These are phyloP conservation scores for Achaetomiella virescens DNA, from an alignment of 495 filamentous ascomycete species.

Conservation along the genomic window DNA sequence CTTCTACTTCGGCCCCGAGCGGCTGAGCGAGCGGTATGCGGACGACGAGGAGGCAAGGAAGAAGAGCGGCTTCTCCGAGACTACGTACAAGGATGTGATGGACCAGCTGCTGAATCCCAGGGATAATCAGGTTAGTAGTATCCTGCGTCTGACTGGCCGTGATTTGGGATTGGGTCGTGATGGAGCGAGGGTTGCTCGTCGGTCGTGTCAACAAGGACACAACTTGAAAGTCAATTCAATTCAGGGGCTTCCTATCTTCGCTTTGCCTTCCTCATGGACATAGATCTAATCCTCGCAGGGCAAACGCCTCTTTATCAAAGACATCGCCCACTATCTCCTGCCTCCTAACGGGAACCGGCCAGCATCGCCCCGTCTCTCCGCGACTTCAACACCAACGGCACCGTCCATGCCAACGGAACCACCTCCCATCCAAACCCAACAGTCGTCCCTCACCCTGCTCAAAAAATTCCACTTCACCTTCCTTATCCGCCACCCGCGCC, in stretches of 20 bases:
- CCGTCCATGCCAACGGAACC: constrained; percentile 46
- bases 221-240: background rate
- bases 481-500: constrained; percentile 86
- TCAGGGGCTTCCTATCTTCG: too few relatives aligned
- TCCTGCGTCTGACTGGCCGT: too few relatives aligned
- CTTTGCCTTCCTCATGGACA: background rate
- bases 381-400: constrained; percentile 52
- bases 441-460: constrained; percentile 63
- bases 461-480: constrained; percentile 88
- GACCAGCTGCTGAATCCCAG: constrained; percentile 58
- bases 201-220: too few relatives aligned
- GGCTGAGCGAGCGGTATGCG: constrained; percentile 68
- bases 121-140: constrained; percentile 43
- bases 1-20: constrained; percentile 90
- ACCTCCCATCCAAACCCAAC: constrained; percentile 68
- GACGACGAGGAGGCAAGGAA: constrained; percentile 61
- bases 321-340: constrained; percentile 84
- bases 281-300: constrained; percentile 35
- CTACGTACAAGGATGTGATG: constrained; percentile 71
- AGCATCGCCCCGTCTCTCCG: constrained; percentile 68
- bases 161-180: too few relatives aligned
- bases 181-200: too few relatives aligned
- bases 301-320: constrained; percentile 95
- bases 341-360: constrained; percentile 62
- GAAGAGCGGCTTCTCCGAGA: constrained; percentile 67